These are phyloP conservation scores for Fusarium sp. DNA, from an alignment of 2,329 filamentous ascomycete species.

Conservation along the genomic window DNA sequence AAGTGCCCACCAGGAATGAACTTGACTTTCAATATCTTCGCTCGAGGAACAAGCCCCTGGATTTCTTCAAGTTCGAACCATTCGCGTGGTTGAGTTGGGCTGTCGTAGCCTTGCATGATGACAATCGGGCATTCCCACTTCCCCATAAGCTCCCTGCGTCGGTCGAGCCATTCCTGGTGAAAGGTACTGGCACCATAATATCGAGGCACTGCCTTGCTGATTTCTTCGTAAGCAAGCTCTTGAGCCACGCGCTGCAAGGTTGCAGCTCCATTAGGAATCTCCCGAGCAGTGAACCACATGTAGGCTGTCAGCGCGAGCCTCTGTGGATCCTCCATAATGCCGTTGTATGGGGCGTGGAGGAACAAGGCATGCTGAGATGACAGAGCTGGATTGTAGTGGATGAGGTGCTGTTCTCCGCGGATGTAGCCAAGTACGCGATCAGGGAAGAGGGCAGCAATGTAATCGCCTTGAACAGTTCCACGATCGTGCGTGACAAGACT, in stretches of 20 bases:
- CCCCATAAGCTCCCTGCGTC: background rate
- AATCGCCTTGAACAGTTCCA: background rate
- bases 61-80: conserved; percentile 3
- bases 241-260: background rate
- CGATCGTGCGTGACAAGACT: background rate
- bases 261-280: background rate
- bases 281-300: background rate
- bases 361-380: background rate
- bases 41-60: background rate
- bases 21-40: background rate
- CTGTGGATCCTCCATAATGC: background rate
- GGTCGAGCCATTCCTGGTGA: conserved; percentile 12
- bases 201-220: conserved; percentile 1
- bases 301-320: background rate
- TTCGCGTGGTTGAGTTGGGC: conserved; percentile 6
- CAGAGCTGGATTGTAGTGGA: background rate
- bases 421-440: background rate
- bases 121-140: conserved; percentile 1
- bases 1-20: background rate
- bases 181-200: conserved; percentile 8
- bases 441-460: background rate
- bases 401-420: background rate
- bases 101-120: conserved; percentile 3
- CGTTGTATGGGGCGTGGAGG: background rate
- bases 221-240: conserved; percentile 5